These are phyloP conservation scores for Eucalyptus victrix DNA, from an alignment of 345 rosid species.

Conservation along the genomic window DNA sequence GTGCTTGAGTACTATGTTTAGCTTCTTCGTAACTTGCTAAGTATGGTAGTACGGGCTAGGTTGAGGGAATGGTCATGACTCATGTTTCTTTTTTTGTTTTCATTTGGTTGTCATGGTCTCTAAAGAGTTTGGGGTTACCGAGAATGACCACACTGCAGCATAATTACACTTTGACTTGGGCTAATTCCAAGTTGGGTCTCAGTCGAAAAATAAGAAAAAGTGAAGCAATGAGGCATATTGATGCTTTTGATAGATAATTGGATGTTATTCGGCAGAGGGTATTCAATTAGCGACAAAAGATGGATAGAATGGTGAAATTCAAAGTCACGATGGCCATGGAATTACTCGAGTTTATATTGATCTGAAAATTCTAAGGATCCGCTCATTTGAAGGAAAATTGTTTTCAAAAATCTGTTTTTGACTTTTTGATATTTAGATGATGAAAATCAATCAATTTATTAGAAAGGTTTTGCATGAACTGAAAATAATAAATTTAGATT, in stretches of 20 bases:
- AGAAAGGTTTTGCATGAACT: not conserved
- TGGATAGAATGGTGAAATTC: not conserved
- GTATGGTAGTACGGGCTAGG: not conserved
- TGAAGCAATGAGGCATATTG: not conserved
- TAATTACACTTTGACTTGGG: not conserved
- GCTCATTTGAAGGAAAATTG: not conserved
- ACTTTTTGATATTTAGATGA: not conserved
- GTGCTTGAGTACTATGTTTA: not conserved
- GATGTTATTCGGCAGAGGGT: not conserved
- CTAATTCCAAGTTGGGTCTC: not conserved
- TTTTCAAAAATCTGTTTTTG: not conserved
- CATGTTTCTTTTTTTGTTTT: not conserved
- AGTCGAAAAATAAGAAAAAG: not conserved
- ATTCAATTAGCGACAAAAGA: not conserved
- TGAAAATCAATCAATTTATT: not conserved
- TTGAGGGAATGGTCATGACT: not conserved
- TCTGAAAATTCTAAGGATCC: not conserved
- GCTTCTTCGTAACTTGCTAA: not conserved
- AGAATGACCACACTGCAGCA: not conserved
- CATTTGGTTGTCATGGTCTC: not conserved
- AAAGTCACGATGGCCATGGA: not conserved
- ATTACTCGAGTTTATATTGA: rapidly evolving
- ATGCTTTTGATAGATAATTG: not conserved
- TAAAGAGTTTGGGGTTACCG: not conserved
- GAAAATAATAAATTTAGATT: not conserved